Base-by-base conservation (phyloP, 768 basidiomycete species). In the Wakefieldia striispora region DNA sequence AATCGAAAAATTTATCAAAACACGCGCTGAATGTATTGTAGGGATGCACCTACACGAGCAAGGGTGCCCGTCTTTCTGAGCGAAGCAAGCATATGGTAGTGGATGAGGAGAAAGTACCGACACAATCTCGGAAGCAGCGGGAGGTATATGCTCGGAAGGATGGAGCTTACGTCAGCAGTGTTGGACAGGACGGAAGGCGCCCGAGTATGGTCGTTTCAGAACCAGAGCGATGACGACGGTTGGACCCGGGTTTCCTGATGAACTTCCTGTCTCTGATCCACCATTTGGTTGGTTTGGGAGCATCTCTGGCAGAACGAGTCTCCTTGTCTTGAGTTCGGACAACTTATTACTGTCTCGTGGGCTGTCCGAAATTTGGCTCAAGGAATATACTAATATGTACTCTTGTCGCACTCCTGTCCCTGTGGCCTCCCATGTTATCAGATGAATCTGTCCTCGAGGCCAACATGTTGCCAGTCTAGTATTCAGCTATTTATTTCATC, bases 161-260 rank as follows among this genome's bases (percentile, higher is more conserved):
- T n/a, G n/a, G 40, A 23, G 55, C 56, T 64, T 63, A 65, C 61
- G 71, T 83, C 75, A 84, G 72, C 80, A 63, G 26, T 33, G 47
- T 38, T 26, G 31, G 26, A 48, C 43, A 19, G 36, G 29, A 43
- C 43, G 31, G 19, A 44, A 57, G 23, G 23, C 21, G 36, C 38
- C 34, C 31, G 41, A 33, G 39, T 53, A 49, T 45, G 44, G 56
- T 47, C 47, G 55, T 54, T 40, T 57, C 56, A 55, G 41, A 47
- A 67, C 77, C 84, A 83, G 82, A 82, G 78, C 75, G 83, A 84
- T 77, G 88, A 91, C 76, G 88, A 91, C 88, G 87, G 84, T 29
- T 75, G 66, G 80, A 76, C 61, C 58, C 55, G 59, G 60, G 51
- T 50, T 48, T 29, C 26, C 29, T 39, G 53, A 59, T 55, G 40